Evolutionary conservation across 1,139 yeast genomes (phyloP).

Genomic region (Saccharomyces hybrid): DNA sequence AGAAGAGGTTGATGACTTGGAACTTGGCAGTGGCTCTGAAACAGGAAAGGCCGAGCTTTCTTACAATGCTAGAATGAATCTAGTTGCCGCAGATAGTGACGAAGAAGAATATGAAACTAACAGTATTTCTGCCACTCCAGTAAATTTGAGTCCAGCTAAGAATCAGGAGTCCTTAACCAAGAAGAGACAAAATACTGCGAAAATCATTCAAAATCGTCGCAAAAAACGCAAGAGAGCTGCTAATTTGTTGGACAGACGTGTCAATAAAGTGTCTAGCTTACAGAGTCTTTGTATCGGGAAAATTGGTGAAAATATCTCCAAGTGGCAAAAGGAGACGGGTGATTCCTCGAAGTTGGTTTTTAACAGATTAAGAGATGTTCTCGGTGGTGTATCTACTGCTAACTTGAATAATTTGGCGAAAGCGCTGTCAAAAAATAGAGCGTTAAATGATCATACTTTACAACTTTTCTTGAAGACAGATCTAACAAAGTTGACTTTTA

Average conservation of each 20-base stretch:
- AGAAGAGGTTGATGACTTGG: conserved; percentile 2
- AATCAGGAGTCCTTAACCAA: conserved; percentile 2
- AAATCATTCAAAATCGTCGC: conserved; percentile 50
- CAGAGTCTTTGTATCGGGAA: conserved; percentile 74
- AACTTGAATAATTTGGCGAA: conserved; percentile 65
- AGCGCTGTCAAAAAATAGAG: conserved; percentile 74
- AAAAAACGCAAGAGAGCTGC: conserved; percentile 73
- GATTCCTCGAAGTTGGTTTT: conserved; percentile 11
- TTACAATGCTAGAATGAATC: conserved; percentile 5
- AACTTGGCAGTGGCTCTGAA: conserved; percentile 2
- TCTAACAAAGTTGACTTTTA: conserved; percentile 53
- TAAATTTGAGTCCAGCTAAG: conserved; percentile 1
- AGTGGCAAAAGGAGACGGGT: conserved; percentile 40
- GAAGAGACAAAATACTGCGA: conserved; percentile 36
- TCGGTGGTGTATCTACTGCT: conserved; percentile 29
- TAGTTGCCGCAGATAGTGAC: conserved; percentile 21
- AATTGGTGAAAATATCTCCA: conserved; percentile 57
- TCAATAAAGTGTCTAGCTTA: conserved; percentile 54
- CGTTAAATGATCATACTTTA: conserved; percentile 63
- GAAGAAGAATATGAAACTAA: conserved; percentile 23
- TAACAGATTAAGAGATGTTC: conserved; percentile 23
- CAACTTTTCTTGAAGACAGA: conserved; percentile 61
- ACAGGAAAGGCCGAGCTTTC: conserved; percentile 2
- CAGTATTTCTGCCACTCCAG: conserved; percentile 4
- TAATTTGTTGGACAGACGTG: conserved; percentile 67